Base-by-base conservation (phyloP, 441 rosid genomes). In the Adansonia rubrostipa region DNA sequence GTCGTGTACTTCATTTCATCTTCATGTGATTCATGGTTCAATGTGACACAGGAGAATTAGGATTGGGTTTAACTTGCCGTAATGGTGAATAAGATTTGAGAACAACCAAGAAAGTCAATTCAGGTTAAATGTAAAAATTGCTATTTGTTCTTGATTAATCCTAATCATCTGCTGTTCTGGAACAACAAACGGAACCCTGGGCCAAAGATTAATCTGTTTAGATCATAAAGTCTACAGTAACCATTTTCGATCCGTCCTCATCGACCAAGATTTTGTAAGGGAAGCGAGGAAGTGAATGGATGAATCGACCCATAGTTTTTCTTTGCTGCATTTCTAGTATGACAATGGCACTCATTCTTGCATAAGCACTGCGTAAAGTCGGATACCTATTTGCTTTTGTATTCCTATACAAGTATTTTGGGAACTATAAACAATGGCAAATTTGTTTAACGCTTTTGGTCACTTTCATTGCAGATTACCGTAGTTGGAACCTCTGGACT, bases 311-410 rank as follows among this genome's bases (percentile, higher is more conserved):
- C 2, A 48, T 20, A 70, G 44, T 22, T 22, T 67, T 7, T 58
- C 48, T 9, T 57, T 36, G 65, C 65, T 56, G 76, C 50, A 54
- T 73, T 56, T 54, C 33, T 73, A 9, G 19, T n/a, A 36, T 40
- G 50, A 2, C 51, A 57, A 42, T 44, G 2, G 13, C 50, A 54
- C 33, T 36, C 47, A 33, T 73, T 36, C 36, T 56, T 73, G 36
- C 65, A n/a, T 54, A 73, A 33, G 11, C 10, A 19, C 2, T 40
- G 22, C 57, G 48, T 3, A 57, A 56, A 57, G 14, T 44, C 33
- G 44, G 50, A 54, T 57, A 17, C 10, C n/a, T 40, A 15, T 36
- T 33, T n/a, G 4, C 51, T 6, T 8, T 11, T 51, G 44, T 33
- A 6, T 11, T 24, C 42, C 1, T 11, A 13, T 51, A 33, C 40